These are phyloP conservation scores for Triticum urartu DNA, from an alignment of 176 grass and related monocot genomes.

Conservation along the genomic window DNA sequence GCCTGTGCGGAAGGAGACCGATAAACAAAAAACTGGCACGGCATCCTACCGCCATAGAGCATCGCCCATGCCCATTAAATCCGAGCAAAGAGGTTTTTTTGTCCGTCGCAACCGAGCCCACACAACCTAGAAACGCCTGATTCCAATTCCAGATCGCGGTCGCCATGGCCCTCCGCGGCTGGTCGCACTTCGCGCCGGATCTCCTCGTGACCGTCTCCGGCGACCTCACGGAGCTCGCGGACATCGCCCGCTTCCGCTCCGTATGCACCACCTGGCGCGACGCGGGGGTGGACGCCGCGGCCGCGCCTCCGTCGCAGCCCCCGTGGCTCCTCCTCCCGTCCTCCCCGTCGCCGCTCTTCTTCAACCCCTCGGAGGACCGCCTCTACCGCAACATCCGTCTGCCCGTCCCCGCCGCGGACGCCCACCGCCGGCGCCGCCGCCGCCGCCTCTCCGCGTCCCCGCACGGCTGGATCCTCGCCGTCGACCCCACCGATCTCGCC, in stretches of 20 bases:
- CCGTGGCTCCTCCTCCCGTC: conserved; percentile 47
- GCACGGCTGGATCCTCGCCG: conserved; percentile 38
- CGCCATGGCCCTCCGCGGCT: conserved; percentile 36
- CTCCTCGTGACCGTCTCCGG: conserved; percentile 50
- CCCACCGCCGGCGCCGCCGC: neutral
- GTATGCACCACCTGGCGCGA: conserved; percentile 54
- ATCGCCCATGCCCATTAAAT: conserved; percentile 10
- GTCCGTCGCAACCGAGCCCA: neutral
- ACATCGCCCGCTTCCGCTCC: conserved; percentile 55
- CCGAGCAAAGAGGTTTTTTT: neutral
- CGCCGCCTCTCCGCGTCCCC: conserved; percentile 47
- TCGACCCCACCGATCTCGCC: conserved; percentile 26
- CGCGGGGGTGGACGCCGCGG: conserved; percentile 25
- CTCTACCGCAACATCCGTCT: conserved; percentile 46
- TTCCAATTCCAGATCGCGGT: conserved; percentile 5
- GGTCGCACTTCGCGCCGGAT: conserved; percentile 43
- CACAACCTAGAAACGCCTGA: neutral
- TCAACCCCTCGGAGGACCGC: conserved; percentile 45
- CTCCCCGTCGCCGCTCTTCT: conserved; percentile 42
- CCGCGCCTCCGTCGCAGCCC: conserved; percentile 25
- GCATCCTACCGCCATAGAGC: conserved; percentile 13
- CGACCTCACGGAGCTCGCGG: conserved; percentile 40
- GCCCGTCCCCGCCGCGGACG: neutral
- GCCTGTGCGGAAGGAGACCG: neutral
- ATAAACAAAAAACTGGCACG: neutral